Evolutionary conservation across 257 asterid genomes (phyloP), one percentile per base, ranked within the genome.

Genomic region (Ocimum tenuiflorum): DNA sequence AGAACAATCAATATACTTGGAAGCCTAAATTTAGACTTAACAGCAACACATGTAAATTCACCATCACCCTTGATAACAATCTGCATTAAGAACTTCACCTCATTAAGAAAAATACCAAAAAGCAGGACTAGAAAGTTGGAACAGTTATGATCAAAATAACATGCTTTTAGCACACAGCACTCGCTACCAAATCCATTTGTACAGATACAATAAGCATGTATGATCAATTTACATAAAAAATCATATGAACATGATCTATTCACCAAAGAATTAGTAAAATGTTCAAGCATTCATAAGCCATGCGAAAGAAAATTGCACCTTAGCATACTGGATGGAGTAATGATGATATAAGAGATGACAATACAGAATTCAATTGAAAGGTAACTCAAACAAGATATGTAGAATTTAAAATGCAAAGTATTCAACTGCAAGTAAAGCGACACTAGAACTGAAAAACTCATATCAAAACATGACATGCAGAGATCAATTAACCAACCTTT

Each of bases 401-500:
- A 36, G 13, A 19, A 52, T 17, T 55, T 48, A 27, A 38, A 42
- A 68, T 13, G 31, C 14, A 47, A 31, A 29, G 41, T 50, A 41
- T 47, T 45, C 41, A 11, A 35, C 22, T 11, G 46, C 48, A 45
- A 19, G 57, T 1, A 56, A 70, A 18, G 10, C 11, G 23, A 56
- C 62, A 33, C 19, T 41, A 59, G 23, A 72, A 38, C 43, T 60
- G 7, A 36, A 39, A 4, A 60, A 17, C 42, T 8, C 36, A 53
- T 51, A 24, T 39, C 43, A 47, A 62, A 51, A 67, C 59, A 50
- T 41, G 56, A 39, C 20, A 20, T 6, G 14, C 8, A 59, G 60
- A 56, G 64, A 19, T 56, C 41, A 61, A 54, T 36, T 27, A 52
- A 63, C 79, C 29, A 58, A 89, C 96, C 96, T 73, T 78, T 86